Conservation (phyloP, 1,139 yeast species). For the Suhomyces taliae region DNA sequence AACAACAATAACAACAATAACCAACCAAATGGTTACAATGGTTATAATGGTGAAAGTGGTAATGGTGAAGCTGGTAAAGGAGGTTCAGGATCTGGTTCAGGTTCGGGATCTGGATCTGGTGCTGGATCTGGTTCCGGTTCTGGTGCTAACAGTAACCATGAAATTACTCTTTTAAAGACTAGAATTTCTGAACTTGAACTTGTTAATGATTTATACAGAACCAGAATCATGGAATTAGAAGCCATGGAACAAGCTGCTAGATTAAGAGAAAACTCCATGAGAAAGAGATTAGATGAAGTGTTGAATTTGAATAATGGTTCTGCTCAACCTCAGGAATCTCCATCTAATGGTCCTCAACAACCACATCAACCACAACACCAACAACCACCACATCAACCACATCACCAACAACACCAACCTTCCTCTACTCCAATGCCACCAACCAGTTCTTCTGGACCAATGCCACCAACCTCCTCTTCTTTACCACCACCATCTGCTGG, state of each 20-base stretch:
- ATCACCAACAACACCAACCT: neutral
- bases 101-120: slow-evolving; percentile 5
- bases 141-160: slow-evolving; percentile 27
- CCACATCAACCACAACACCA: neutral
- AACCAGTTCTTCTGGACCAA: neutral
- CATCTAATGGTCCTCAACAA: neutral
- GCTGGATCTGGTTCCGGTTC: neutral
- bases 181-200: slow-evolving; percentile 86
- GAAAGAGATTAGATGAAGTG: slow-evolving; percentile 50
- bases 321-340: slow-evolving; percentile 1
- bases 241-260: slow-evolving; percentile 62
- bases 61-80: slow-evolving; percentile 16
- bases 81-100: slow-evolving; percentile 14
- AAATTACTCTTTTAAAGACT: slow-evolving; percentile 59
- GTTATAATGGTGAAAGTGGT: slow-evolving; percentile 13
- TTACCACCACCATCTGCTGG: slow-evolving; percentile 2
- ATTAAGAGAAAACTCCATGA: slow-evolving; percentile 50
- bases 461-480: slow-evolving; percentile 4
- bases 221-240: slow-evolving; percentile 81
- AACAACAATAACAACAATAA: slow-evolving; percentile 10
- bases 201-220: slow-evolving; percentile 81
- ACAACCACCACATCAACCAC: neutral
- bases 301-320: slow-evolving; percentile 13
- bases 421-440: slow-evolving; percentile 5
- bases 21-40: slow-evolving; percentile 15